Conservation (phyloP, 306 rosid species). For the Castanea crenata region DNA sequence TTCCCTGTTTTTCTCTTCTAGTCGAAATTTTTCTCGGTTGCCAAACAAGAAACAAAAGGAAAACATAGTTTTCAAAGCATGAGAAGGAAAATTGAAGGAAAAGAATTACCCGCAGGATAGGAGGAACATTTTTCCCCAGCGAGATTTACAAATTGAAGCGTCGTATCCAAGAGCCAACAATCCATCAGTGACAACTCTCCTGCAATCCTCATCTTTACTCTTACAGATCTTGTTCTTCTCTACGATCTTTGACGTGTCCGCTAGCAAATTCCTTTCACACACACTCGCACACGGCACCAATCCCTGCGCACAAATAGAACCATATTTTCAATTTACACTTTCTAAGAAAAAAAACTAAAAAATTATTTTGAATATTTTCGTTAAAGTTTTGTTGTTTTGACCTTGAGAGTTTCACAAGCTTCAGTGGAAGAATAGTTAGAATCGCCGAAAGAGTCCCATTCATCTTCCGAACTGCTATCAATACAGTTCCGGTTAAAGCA, state of each 20-base stretch:
- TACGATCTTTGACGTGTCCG: slow-evolving; percentile 71
- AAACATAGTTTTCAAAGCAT: background rate
- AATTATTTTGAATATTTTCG: background rate
- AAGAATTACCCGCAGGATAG: slow-evolving; percentile 59
- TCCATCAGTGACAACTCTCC: slow-evolving; percentile 43
- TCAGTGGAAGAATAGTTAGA: slow-evolving; percentile 44
- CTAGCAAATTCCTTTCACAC: slow-evolving; percentile 67
- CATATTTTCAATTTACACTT: background rate
- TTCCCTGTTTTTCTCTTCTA: background rate
- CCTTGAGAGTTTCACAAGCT: slow-evolving; percentile 72
- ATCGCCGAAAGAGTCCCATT: slow-evolving; percentile 39
- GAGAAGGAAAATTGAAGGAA: background rate
- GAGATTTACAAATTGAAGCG: slow-evolving; percentile 81
- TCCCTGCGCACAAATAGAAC: slow-evolving; percentile 34
- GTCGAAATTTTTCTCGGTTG: slow-evolving; percentile 1
- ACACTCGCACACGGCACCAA: slow-evolving; percentile 52
- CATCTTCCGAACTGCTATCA: slow-evolving; percentile 61
- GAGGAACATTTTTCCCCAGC: slow-evolving; percentile 78
- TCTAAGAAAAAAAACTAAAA: background rate
- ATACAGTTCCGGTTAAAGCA: slow-evolving; percentile 61
- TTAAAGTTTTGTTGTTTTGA: background rate
- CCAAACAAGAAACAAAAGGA: background rate
- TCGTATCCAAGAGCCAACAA: slow-evolving; percentile 72
- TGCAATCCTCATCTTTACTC: slow-evolving; percentile 56
- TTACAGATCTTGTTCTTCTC: slow-evolving; percentile 74